Base-by-base conservation (phyloP, 1,139 yeast genomes). In the Petasospora fabianii region DNA sequence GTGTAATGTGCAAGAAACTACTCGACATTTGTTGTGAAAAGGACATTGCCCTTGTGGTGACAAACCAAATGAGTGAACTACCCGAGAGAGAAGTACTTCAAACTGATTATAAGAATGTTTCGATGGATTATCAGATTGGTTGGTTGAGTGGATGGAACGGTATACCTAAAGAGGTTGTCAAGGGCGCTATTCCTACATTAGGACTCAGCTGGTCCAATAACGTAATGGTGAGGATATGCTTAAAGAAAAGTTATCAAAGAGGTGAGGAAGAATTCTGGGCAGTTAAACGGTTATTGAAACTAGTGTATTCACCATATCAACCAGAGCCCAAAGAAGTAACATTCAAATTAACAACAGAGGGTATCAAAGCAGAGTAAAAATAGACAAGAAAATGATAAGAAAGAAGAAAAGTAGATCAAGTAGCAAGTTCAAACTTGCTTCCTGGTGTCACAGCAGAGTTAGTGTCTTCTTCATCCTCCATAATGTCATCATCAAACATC, bases 51-150 rank as follows among this genome's bases (percentile, higher is more conserved):
- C 60, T 90, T 0, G 78, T 87, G 0, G 71, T 84, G 2, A 76
- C 90, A 0, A 90, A 90, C 53, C 97, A 90, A 60, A 88, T 90
- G 0, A 73, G 86, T 35, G 92, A 84, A 50, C 70, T 69, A 44
- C 73, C 73, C 2, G 43, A 65, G 7, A 41, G 41, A n/a, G 47
- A 43, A 16, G 43, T 49, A 9, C 29, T 48, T 6, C 47, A 49
- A 9, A 58, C 33, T 35, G 61, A 45, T 44, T 59, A 30, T 50
- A 43, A 40, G 60, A 69, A 38, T 64, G 73, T n/a, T 57, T 74
- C 71, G 35, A 64, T 74, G 42, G 84, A 84, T 45, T 79, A 79
- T 52, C 96, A 87, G 54, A 53, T 80, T 14, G 85, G 94, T 3
- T 77, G 83, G 70, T 66, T 76, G 41, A 70, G 79, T 5, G 96